These are phyloP conservation scores for Leptosphaerulina australis DNA, from an alignment of 2,329 filamentous ascomycete genomes.

Conservation along the genomic window DNA sequence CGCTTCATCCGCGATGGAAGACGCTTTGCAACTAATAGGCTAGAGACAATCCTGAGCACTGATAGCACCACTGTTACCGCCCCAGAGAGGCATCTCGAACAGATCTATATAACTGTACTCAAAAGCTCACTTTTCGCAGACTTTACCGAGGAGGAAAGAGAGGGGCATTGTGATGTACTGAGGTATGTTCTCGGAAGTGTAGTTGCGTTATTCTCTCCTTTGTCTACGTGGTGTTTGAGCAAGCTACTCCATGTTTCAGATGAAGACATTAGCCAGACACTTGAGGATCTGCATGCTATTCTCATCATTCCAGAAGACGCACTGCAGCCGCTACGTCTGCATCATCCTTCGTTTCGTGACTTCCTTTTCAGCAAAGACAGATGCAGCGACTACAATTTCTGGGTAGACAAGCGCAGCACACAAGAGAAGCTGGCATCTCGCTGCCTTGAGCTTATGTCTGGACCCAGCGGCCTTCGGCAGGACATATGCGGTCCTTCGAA, in stretches of 20 bases:
- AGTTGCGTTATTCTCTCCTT: slow-evolving; percentile 19
- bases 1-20: slow-evolving; percentile 19
- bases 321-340: background rate
- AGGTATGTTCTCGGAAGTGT: slow-evolving; percentile 11
- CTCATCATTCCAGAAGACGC: slow-evolving; percentile 28
- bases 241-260: background rate
- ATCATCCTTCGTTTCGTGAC: slow-evolving; percentile 30
- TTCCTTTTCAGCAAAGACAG: slow-evolving; percentile 27
- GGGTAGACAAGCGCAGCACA: no score
- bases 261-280: slow-evolving; percentile 22
- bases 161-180: slow-evolving; percentile 4
- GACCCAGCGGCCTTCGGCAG: background rate
- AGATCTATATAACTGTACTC: slow-evolving; percentile 17
- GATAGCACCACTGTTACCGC: background rate
- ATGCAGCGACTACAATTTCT: background rate
- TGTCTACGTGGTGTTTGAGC: slow-evolving; percentile 1
- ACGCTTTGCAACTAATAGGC: slow-evolving; percentile 2
- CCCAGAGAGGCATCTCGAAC: slow-evolving; percentile 13
- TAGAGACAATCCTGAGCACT: slow-evolving; percentile 7
- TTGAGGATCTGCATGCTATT: slow-evolving; percentile 34
- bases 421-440: no score
- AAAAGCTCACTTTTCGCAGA: slow-evolving; percentile 1
- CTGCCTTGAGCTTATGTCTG: no score
- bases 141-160: slow-evolving; percentile 9
- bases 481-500: background rate